Conservation (phyloP, 371 early-diverging fungal species). For the Lichtheimia corymbifera region DNA sequence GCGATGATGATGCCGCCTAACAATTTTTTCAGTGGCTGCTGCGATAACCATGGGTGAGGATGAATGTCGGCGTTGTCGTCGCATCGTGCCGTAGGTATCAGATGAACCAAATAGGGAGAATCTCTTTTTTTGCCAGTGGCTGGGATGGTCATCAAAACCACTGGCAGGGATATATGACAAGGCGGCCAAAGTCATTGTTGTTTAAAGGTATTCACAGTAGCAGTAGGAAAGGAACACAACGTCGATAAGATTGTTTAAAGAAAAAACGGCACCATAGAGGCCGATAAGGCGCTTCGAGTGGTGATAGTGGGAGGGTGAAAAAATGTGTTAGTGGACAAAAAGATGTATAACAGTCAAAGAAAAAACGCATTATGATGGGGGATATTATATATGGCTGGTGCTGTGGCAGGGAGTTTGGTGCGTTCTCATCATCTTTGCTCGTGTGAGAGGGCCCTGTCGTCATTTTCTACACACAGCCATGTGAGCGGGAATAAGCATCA, state of each 20-base stretch:
- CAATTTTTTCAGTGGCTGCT: slow-evolving; percentile 28
- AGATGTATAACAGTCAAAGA: background rate
- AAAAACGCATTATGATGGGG: background rate
- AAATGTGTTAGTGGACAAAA: slow-evolving; percentile 1
- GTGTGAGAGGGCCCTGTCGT: background rate
- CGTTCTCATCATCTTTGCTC: too few relatives aligned
- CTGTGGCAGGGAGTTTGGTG: too few relatives aligned
- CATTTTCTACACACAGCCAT: background rate
- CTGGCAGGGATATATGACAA: slow-evolving; percentile 21
- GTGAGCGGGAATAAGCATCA: slow-evolving; percentile 2
- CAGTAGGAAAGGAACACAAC: too few relatives aligned
- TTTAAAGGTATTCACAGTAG: background rate
- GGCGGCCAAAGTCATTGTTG: slow-evolving; percentile 21
- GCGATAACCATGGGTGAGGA: slow-evolving; percentile 21
- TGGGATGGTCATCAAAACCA: slow-evolving; percentile 1
- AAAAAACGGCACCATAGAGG: too few relatives aligned
- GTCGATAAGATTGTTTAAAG: too few relatives aligned
- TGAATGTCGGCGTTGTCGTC: background rate
- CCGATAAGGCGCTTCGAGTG: too few relatives aligned
- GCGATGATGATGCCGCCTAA: slow-evolving; percentile 8
- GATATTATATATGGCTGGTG: background rate
- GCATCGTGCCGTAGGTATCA: slow-evolving; percentile 5
- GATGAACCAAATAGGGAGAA: background rate
- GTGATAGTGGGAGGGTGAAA: background rate
- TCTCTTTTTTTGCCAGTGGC: background rate